A percentile compares a stretch with the other conserved stretches of the same genome.
phyloP scores from a whole-genome alignment of 2,329 filamentous ascomycete species.

The Ascochyta viciae-villosae region DNA sequence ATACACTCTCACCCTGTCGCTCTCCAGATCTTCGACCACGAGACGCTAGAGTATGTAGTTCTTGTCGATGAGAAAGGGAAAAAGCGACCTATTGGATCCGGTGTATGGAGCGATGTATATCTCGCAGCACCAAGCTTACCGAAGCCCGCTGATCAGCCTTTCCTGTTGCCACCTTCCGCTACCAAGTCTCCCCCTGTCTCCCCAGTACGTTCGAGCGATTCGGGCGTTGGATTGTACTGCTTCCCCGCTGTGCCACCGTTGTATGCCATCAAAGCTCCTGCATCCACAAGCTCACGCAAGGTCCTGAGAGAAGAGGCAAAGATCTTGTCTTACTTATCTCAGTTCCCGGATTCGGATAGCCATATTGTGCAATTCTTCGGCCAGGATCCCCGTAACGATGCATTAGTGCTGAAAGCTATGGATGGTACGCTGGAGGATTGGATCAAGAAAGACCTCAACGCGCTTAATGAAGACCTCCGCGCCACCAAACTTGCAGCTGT shows the following conservation, averaged over 20 bases:
- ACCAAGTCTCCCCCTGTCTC: conserved; percentile 39
- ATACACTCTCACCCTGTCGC: conserved; percentile 31
- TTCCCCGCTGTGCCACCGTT: conserved; percentile 23
- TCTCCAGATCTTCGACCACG: conserved; percentile 32
- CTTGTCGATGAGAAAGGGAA: conserved; percentile 28
- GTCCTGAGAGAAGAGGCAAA: conserved; percentile 43
- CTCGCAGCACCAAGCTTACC: conserved; percentile 36
- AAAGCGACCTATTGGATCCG: conserved; percentile 41
- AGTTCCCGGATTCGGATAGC: conserved; percentile 27
- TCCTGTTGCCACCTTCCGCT: conserved; percentile 11
- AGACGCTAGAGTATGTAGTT: conserved; percentile 38
- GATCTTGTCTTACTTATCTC: conserved; percentile 43
- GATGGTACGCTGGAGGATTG: conserved; percentile 43
- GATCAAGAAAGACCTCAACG: conserved; percentile 40
- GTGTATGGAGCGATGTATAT: conserved; percentile 49
- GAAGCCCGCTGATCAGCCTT: conserved; percentile 11
- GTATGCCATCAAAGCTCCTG: conserved; percentile 48
- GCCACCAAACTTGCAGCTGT: conserved; percentile 44
- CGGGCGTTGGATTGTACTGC: conserved; percentile 14
- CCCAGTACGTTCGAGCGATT: conserved; percentile 31
- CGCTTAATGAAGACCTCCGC: conserved; percentile 35
- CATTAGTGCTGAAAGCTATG: conserved; percentile 45
- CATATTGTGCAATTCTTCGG: conserved; percentile 46
- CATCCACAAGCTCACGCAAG: conserved; percentile 36
- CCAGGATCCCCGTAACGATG: conserved; percentile 37